Conservation (phyloP, 2,329 filamentous ascomycete species). For the Fusarium falciforme region DNA sequence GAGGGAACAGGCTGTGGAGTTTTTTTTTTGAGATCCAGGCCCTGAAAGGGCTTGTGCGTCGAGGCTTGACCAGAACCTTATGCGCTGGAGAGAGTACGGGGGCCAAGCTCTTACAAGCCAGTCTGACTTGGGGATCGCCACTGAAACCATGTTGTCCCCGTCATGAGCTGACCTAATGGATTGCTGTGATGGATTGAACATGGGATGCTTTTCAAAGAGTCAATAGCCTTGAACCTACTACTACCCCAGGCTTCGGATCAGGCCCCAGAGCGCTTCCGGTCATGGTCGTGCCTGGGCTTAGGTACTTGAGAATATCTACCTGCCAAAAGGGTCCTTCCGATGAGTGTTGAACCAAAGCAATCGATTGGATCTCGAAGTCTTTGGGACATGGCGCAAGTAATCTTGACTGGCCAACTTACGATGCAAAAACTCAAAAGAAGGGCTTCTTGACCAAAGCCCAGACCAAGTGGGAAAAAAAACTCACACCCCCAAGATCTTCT, state of each 20-base stretch:
- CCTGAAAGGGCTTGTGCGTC: slow-evolving; percentile 18
- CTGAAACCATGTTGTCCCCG: not conserved
- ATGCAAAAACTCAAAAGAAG: not conserved
- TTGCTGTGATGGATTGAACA: not conserved
- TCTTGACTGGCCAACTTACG: not conserved
- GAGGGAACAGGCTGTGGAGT: slow-evolving; percentile 14
- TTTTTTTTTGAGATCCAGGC: not conserved
- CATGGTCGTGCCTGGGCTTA: not conserved
- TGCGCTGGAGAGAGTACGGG: slow-evolving; percentile 12
- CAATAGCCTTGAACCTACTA: not conserved
- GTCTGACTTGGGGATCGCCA: not conserved
- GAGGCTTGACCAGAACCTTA: slow-evolving; percentile 32
- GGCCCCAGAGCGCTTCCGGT: not conserved
- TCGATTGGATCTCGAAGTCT: not conserved
- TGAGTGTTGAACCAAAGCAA: not conserved
- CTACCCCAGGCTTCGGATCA: not conserved
- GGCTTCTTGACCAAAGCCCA: not conserved
- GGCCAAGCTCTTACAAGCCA: not conserved
- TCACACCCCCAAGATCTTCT: not conserved
- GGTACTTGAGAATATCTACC: not conserved
- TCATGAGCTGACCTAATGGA: not conserved
- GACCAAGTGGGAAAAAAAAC: not conserved
- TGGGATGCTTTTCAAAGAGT: not conserved
- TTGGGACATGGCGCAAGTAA: not conserved
- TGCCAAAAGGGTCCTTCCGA: not conserved